Conservation (phyloP, 768 basidiomycete species). For the Russula olivacea region DNA sequence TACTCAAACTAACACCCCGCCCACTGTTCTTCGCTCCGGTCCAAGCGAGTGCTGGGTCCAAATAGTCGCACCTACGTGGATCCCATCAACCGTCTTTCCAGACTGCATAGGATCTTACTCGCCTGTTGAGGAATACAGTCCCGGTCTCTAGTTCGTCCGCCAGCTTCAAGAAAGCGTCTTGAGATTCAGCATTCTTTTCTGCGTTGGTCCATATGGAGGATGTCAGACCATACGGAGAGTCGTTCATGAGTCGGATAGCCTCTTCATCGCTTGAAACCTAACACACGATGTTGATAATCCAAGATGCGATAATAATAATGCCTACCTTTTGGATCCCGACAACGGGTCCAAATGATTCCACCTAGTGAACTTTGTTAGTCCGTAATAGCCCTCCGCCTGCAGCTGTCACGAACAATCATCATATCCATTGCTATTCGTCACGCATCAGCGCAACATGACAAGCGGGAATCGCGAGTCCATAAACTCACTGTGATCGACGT, state of each 20-base stretch:
- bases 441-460: constrained; percentile 12
- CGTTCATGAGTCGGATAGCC: constrained; percentile 90
- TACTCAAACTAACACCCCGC: constrained; percentile 82
- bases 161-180: constrained; percentile 60
- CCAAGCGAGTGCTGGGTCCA: constrained; percentile 94
- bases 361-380: constrained; percentile 35
- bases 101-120: neutral
- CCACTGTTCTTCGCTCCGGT: constrained; percentile 93
- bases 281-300: neutral
- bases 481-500: constrained; percentile 80
- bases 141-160: constrained; percentile 76
- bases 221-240: constrained; percentile 91
- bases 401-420: constrained; percentile 61
- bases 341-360: constrained; percentile 91
- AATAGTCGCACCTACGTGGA: constrained; percentile 62
- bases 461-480: neutral
- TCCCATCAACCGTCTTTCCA: constrained; percentile 10
- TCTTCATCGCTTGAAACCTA: constrained; percentile 82
- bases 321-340: constrained; percentile 86
- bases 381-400: constrained; percentile 3
- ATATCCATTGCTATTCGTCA: constrained; percentile 72
- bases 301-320: neutral
- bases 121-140: constrained; percentile 91
- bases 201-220: constrained; percentile 91
- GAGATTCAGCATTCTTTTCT: constrained; percentile 51